Conservation (phyloP, 139 green algal genomes). For the Tetradesmus obliquus region DNA sequence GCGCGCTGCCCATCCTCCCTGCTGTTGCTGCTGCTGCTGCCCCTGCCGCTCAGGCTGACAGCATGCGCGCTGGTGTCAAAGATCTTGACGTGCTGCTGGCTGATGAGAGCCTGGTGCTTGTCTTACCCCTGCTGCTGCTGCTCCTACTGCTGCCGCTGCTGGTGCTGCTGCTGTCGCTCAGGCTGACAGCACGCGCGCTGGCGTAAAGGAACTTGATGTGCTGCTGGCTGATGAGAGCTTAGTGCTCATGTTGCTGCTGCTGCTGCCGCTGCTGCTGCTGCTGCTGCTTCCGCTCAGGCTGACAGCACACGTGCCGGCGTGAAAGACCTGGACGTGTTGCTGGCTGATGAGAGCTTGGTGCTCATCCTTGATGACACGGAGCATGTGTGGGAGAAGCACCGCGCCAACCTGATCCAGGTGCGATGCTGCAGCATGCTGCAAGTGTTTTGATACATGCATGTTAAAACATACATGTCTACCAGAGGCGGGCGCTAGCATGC, state of each 20-base stretch:
- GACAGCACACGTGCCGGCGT: slow-evolving; percentile 44
- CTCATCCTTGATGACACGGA: slow-evolving; percentile 96
- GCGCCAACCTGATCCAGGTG: slow-evolving; percentile 86
- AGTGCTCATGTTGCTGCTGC: slow-evolving; percentile 55
- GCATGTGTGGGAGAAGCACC: slow-evolving; percentile 88
- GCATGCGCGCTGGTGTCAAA: slow-evolving; percentile 65
- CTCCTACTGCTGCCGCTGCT: neutral
- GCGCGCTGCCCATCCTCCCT: too few relatives aligned
- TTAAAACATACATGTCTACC: too few relatives aligned
- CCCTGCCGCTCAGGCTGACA: slow-evolving; percentile 30
- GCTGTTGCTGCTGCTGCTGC: neutral
- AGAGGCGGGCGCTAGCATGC: too few relatives aligned
- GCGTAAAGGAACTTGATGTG: slow-evolving; percentile 92
- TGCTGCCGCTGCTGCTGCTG: neutral
- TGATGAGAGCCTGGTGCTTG: slow-evolving; percentile 72
- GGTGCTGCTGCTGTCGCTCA: neutral
- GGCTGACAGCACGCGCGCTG: slow-evolving; percentile 43
- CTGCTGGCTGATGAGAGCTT: slow-evolving; percentile 78
- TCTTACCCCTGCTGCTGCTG: slow-evolving; percentile 46
- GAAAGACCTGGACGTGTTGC: slow-evolving; percentile 93
- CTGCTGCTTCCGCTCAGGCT: slow-evolving; percentile 25
- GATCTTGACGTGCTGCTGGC: slow-evolving; percentile 92
- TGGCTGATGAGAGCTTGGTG: slow-evolving; percentile 78
- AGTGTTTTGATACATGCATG: neutral
- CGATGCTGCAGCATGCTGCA: neutral